phyloP scores from a whole-genome alignment of 2,329 filamentous ascomycete species.

The Cordyceps fumosorosea region DNA sequence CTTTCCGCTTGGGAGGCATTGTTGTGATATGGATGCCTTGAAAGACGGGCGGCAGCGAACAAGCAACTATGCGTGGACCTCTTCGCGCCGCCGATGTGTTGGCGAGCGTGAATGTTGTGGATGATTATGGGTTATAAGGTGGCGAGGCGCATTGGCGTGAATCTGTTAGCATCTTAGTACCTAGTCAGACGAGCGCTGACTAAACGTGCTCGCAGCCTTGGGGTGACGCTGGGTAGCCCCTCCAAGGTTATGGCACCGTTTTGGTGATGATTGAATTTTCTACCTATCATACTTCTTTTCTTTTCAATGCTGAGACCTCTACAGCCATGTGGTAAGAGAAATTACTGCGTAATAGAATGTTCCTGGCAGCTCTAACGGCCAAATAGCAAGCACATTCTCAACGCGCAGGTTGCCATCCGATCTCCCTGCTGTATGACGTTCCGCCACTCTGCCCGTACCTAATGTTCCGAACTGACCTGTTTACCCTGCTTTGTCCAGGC shows the following conservation, averaged over 20 bases:
- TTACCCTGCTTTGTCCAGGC: conserved; percentile 42
- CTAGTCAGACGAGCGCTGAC: not conserved
- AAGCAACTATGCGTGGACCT: not conserved
- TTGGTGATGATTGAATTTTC: not conserved
- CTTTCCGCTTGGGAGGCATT: conserved; percentile 71
- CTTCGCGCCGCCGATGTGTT: not conserved
- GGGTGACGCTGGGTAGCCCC: not conserved
- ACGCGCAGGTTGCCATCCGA: conserved; percentile 93
- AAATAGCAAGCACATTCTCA: conserved; percentile 89
- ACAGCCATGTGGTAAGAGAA: conserved; percentile 31
- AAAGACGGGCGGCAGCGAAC: not conserved
- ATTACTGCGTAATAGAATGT: not conserved
- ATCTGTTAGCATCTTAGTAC: not conserved
- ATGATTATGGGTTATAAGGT: not conserved
- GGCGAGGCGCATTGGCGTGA: not conserved
- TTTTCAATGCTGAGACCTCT: not conserved
- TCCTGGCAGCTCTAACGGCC: conserved; percentile 7
- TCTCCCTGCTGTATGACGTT: conserved; percentile 78
- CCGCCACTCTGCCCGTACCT: not conserved
- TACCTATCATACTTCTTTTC: not conserved
- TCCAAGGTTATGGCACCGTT: not conserved
- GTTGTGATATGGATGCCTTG: not conserved
- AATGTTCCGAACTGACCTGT: conserved; percentile 6
- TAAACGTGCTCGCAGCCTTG: not conserved
- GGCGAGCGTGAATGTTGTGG: not conserved